Base-by-base conservation (phyloP, 1,284 basidiomycete genomes). In the Termitomyces sp. region DNA sequence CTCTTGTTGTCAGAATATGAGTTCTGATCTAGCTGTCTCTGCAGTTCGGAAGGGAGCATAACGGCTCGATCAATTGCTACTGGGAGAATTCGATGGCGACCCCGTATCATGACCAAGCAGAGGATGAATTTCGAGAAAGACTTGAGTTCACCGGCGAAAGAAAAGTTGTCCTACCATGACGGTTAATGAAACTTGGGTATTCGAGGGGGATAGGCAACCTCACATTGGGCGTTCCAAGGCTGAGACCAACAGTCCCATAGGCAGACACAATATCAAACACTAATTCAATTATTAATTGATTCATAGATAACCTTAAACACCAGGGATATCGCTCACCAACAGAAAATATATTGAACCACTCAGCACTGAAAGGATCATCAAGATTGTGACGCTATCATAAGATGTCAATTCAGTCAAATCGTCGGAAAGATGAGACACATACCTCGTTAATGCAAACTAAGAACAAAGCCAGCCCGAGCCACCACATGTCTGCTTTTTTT, bases 261-360 rank as follows among this genome's bases (percentile, higher is more conserved):
- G 93, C 94, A 15, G 92, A 95, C 6, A 93, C 90, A 19, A 94
- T 68, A 68, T 95, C 92, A 65, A 94, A 95, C 2, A 90, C 86
- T 92, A 63, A 26, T 17, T 31, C 3, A 17, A 19, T 24, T 13
- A 52, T 49, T 3, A 21, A 13, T 17, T 7, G 10, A 10, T 2
- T 51, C 56, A 33, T 56, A 41, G 51, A 34, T 24, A 45, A 47
- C 8, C 5, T 6, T 21, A 50, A 44, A 26, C 7, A 43, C n/a
- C 33, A 40, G 52, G 12, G 38, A 36, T 46, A n/a, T 2, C 13
- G 75, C 84, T 61, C 57, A 88, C 88, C 69, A 55, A 90, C 80
- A 38, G 78, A 77, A 69, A 93, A 94, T 52, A 92, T 85, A 64
- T 84, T 90, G 70, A 94, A 92, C 84, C 86, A 92, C 13, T 69